phyloP scores from a whole-genome alignment of 805 yeast genomes.

The Sporopachydermia quercuum region DNA sequence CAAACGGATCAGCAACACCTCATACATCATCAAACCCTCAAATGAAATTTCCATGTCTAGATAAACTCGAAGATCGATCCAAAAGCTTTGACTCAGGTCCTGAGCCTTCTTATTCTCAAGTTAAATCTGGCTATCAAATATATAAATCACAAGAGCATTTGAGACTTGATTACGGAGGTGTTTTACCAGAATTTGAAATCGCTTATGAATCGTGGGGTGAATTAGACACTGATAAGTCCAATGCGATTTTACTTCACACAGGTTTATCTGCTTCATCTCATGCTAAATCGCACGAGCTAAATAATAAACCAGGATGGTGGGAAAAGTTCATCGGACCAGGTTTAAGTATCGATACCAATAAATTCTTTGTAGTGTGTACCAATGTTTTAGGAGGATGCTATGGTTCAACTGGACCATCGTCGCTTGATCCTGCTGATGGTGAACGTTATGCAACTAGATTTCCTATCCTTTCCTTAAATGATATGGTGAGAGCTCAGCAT shows the following conservation, averaged over 20 bases:
- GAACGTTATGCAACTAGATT: conserved; percentile 71
- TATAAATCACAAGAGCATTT: conserved; percentile 43
- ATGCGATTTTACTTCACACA: conserved; percentile 73
- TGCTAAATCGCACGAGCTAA: conserved; percentile 65
- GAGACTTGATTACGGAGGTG: conserved; percentile 71
- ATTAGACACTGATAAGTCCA: conserved; percentile 45
- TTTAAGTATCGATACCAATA: conserved; percentile 59
- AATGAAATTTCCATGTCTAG: conserved; percentile 74
- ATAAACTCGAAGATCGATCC: conserved; percentile 42
- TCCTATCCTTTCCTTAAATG: conserved; percentile 74
- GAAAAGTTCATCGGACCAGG: conserved; percentile 85
- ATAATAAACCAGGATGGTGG: conserved; percentile 86
- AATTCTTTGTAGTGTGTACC: conserved; percentile 74
- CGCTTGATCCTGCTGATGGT: conserved; percentile 53
- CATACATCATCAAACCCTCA: conserved; percentile 54
- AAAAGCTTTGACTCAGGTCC: conserved; percentile 48
- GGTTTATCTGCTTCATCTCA: conserved; percentile 91
- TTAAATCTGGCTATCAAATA: conserved; percentile 50
- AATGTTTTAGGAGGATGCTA: conserved; percentile 91
- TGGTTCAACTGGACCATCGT: conserved; percentile 89
- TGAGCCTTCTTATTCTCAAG: conserved; percentile 69
- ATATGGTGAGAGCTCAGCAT: conserved; percentile 84
- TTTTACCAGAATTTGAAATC: conserved; percentile 55
- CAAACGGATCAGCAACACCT: conserved; percentile 33
- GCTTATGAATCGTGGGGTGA: conserved; percentile 92